A percentile compares a stretch with the other conserved stretches of the same genome.
Conservation (phyloP, 2,329 filamentous ascomycete species). For the Curvularia hawaiiensis region DNA sequence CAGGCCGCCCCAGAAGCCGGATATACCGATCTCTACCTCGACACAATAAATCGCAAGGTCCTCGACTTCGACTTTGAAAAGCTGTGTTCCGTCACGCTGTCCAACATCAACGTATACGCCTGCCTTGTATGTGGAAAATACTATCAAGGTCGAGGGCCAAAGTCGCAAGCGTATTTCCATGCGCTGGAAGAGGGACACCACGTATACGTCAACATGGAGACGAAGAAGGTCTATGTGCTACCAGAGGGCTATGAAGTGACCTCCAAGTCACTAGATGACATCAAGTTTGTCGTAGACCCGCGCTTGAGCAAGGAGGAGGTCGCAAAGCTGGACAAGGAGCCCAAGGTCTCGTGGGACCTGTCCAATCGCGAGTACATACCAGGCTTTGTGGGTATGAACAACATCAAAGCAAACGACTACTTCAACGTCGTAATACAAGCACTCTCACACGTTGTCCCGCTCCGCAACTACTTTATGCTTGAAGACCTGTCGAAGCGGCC, state of each 20-base stretch:
- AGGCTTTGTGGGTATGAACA: constrained; percentile 98
- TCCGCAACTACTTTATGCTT: constrained; percentile 90
- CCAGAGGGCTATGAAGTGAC: constrained; percentile 97
- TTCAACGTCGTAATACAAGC: constrained; percentile 94
- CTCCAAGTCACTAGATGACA: constrained; percentile 93
- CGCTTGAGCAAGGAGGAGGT: constrained; percentile 83
- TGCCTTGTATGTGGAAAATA: constrained; percentile 98
- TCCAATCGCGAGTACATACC: constrained; percentile 85
- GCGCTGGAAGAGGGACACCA: constrained; percentile 94
- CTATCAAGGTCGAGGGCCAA: constrained; percentile 90
- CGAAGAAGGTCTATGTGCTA: constrained; percentile 86
- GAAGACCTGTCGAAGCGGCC: constrained; percentile 76
- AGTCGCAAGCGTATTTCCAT: constrained; percentile 97
- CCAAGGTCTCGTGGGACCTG: constrained; percentile 73
- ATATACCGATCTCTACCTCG: constrained; percentile 95
- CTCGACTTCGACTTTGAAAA: constrained; percentile 99
- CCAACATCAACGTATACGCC: constrained; percentile 98
- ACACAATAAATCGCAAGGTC: constrained; percentile 91
- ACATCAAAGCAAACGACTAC: constrained; percentile 99
- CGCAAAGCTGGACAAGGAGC: constrained; percentile 72
- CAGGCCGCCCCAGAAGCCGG: constrained; percentile 82
- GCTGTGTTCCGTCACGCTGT: constrained; percentile 91
- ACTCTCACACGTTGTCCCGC: constrained; percentile 83
- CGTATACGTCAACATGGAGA: constrained; percentile 97
- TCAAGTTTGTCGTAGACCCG: constrained; percentile 97